Conservation (phyloP, 169 alveolate genomes). For the Plasmodium coatneyi region DNA sequence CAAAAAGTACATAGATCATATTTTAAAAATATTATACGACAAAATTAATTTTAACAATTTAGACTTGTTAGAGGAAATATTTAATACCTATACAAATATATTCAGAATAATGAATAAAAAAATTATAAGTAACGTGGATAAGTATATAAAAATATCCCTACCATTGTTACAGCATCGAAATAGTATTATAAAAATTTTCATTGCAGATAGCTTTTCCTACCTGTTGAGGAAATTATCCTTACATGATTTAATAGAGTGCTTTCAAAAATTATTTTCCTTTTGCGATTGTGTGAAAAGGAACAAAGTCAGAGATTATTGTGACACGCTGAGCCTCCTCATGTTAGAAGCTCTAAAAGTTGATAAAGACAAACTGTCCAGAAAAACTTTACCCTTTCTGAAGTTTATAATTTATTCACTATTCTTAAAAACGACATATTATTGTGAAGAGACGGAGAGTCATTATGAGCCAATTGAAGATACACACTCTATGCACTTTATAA, state of each 20-base stretch:
- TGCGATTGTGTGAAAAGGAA: slow-evolving; percentile 36
- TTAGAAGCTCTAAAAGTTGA: slow-evolving; percentile 62
- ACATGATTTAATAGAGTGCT: slow-evolving; percentile 65
- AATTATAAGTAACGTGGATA: slow-evolving; percentile 53
- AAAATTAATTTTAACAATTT: slow-evolving; percentile 62
- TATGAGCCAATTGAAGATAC: slow-evolving; percentile 24
- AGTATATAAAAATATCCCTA: slow-evolving; percentile 63
- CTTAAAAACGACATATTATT: slow-evolving; percentile 44
- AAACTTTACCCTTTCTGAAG: slow-evolving; percentile 63
- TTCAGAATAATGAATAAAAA: slow-evolving; percentile 70
- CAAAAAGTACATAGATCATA: slow-evolving; percentile 33
- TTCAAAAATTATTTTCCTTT: slow-evolving; percentile 39
- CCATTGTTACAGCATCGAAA: slow-evolving; percentile 63
- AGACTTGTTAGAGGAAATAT: slow-evolving; percentile 70
- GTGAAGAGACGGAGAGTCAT: slow-evolving; percentile 26
- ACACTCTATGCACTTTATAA: background rate
- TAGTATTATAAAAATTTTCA: slow-evolving; percentile 50
- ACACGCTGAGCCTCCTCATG: slow-evolving; percentile 55
- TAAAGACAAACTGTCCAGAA: slow-evolving; percentile 37
- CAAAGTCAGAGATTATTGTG: slow-evolving; percentile 56
- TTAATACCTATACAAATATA: slow-evolving; percentile 67
- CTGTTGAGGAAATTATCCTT: slow-evolving; percentile 62
- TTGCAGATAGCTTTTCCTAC: slow-evolving; percentile 75
- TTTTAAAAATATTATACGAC: slow-evolving; percentile 42
- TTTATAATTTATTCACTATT: slow-evolving; percentile 52